A percentile compares a stretch with the other conserved stretches of the same genome.
Conservation (phyloP, 306 rosid genomes). For the Sicyos baderoa region DNA sequence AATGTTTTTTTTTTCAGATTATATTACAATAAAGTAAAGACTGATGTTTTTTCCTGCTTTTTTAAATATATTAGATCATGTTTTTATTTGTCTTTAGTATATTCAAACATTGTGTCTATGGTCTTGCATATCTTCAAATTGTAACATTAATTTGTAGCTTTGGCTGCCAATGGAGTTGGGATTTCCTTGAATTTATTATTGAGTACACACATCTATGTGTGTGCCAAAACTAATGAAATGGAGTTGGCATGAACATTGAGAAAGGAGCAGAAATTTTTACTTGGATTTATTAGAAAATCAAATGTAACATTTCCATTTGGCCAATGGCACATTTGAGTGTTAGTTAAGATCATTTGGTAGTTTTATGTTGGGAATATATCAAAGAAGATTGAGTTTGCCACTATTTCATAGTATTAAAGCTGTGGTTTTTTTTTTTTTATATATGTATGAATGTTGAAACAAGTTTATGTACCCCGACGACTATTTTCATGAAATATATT, state of each 20-base stretch:
- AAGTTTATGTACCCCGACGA: too few species aligned
- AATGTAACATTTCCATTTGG: neutral
- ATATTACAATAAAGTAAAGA: conserved; percentile 15
- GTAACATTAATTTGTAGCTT: too few species aligned
- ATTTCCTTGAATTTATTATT: neutral
- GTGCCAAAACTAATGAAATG: neutral
- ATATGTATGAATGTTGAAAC: too few species aligned
- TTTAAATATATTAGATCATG: neutral
- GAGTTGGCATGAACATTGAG: neutral
- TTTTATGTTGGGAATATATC: neutral
- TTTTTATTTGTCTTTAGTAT: neutral
- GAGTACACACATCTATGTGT: neutral
- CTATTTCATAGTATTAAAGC: neutral
- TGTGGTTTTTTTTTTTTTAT: too few species aligned
- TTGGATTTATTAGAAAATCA: too few species aligned
- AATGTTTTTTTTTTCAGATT: neutral
- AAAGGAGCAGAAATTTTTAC: too few species aligned
- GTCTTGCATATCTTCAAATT: neutral
- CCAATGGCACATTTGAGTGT: neutral
- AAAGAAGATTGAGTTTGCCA: neutral
- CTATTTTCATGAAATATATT: too few species aligned
- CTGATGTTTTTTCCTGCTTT: conserved; percentile 11
- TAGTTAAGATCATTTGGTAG: neutral
- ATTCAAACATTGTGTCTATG: too few species aligned
- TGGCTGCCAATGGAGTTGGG: neutral